Evolutionary conservation across 2,329 filamentous ascomycete species (phyloP).

Genomic region (Atkinsonella hypoxylon): DNA sequence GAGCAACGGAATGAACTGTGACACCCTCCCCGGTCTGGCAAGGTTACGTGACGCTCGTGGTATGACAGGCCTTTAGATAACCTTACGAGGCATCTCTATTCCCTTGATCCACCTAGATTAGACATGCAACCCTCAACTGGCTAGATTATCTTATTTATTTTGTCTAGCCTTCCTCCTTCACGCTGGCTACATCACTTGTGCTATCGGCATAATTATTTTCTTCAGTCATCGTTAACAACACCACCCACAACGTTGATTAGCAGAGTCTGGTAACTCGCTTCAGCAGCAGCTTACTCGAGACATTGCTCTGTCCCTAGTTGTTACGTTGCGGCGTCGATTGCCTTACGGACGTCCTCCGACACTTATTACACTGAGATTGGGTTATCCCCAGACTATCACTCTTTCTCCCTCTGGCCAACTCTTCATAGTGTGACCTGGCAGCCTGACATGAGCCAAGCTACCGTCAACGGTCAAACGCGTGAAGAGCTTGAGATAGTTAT

Average conservation of each 20-base stretch:
- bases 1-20: constrained; percentile 8
- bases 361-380: not conserved
- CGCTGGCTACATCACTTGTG: not conserved
- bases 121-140: not conserved
- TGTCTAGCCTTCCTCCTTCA: not conserved
- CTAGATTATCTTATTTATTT: not conserved
- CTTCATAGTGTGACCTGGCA: constrained; percentile 11
- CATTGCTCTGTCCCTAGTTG: not conserved
- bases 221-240: not conserved
- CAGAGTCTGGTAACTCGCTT: not conserved
- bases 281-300: not conserved
- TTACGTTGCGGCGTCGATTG: too few relatives aligned
- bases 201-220: not conserved
- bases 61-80: constrained; percentile 5
- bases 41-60: constrained; percentile 5
- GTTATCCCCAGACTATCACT: not conserved
- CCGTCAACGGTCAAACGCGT: constrained; percentile 22
- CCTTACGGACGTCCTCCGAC: not conserved
- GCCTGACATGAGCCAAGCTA: constrained; percentile 30
- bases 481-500: constrained; percentile 32
- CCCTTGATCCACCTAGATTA: constrained; percentile 1
- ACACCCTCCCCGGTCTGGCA: constrained; percentile 1
- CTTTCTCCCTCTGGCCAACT: not conserved
- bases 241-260: not conserved
- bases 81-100: constrained; percentile 9